Percentiles rank a stretch among this genome's conserved stretches.
Conservation (phyloP, 2,329 filamentous ascomycete species). For the Cladorrhinum sp. region DNA sequence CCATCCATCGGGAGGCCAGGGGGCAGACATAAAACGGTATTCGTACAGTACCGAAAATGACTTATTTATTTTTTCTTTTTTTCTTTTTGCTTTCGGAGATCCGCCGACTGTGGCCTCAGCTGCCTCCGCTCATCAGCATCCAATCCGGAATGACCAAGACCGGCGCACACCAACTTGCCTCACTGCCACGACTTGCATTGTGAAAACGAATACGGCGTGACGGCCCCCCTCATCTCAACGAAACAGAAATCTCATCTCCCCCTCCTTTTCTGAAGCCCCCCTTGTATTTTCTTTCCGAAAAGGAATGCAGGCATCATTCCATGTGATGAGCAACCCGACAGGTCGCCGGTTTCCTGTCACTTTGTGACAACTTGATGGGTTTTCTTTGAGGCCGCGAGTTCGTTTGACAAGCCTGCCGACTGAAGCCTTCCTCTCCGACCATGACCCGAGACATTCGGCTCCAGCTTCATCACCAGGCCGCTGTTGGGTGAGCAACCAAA, state of each 20-base stretch:
- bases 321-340: slow-evolving; percentile 5
- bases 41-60: neutral
- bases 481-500: neutral
- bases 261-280: neutral
- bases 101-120: neutral
- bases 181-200: too few species aligned
- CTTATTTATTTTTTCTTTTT: neutral
- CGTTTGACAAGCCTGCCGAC: neutral
- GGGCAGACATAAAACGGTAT: neutral
- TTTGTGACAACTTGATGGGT: neutral
- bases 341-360: neutral
- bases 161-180: too few species aligned
- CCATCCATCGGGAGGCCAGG: neutral
- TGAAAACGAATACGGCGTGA: slow-evolving; percentile 5
- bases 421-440: neutral
- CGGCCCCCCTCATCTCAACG: slow-evolving; percentile 5
- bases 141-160: neutral
- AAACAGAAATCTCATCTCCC: slow-evolving; percentile 4
- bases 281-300: neutral
- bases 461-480: neutral
- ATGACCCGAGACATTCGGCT: neutral
- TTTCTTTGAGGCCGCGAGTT: neutral
- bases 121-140: neutral
- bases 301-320: neutral
- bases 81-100: neutral